Conservation (phyloP, 805 yeast genomes). For the Lachancea thermotolerans region DNA sequence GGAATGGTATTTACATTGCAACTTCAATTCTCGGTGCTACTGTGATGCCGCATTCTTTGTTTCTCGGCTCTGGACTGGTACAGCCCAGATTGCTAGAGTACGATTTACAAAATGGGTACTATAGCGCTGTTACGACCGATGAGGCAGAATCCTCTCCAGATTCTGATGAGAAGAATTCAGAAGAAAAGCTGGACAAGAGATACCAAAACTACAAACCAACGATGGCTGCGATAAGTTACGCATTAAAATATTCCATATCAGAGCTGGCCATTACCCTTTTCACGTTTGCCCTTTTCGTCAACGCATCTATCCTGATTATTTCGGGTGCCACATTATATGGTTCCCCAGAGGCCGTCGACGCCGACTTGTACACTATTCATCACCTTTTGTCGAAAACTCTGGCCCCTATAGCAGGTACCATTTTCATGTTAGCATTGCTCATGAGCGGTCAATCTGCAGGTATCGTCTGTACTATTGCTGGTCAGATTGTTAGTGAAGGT, state of each 20-base stretch:
- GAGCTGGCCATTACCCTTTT: conserved; percentile 68
- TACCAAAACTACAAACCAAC: conserved; percentile 61
- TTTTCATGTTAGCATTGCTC: conserved; percentile 78
- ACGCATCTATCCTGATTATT: conserved; percentile 74
- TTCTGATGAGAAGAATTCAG: conserved; percentile 15
- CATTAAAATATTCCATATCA: conserved; percentile 61
- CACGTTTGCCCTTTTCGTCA: conserved; percentile 79
- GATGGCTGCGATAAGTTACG: conserved; percentile 60
- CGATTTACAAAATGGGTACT: conserved; percentile 54
- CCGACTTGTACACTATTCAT: conserved; percentile 77
- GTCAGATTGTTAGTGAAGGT: conserved; percentile 90
- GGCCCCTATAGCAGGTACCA: conserved; percentile 72
- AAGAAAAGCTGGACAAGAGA: conserved; percentile 32
- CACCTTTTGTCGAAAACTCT: conserved; percentile 51
- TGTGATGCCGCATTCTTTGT: conserved; percentile 87
- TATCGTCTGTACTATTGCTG: conserved; percentile 87
- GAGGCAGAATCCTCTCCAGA: conserved; percentile 3
- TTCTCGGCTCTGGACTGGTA: conserved; percentile 79
- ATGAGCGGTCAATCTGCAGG: conserved; percentile 90
- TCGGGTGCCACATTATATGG: conserved; percentile 73
- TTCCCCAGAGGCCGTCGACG: conserved; percentile 64
- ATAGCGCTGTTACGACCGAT: conserved; percentile 19
- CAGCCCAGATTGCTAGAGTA: conserved; percentile 76
- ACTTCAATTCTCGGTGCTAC: conserved; percentile 88
- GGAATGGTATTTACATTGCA: conserved; percentile 63